These are phyloP conservation scores for Halenospora varia DNA, from an alignment of 495 filamentous ascomycete species.

Conservation along the genomic window DNA sequence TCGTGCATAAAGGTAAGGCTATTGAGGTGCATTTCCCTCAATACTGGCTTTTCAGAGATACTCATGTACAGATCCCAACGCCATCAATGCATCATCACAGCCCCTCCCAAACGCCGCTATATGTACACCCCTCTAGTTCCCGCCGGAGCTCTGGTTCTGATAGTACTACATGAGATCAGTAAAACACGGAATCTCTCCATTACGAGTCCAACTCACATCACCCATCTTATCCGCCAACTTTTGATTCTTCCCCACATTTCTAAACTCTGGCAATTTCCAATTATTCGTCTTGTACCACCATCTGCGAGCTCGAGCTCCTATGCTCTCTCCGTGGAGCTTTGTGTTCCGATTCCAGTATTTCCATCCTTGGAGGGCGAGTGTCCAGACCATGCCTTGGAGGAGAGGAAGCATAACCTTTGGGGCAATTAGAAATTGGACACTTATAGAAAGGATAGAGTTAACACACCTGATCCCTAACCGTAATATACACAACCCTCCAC, in stretches of 20 bases:
- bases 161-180: conserved; percentile 23
- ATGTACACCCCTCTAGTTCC: background rate
- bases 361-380: conserved; percentile 76
- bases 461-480: conserved; percentile 77
- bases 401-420: conserved; percentile 74
- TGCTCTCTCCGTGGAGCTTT: conserved; percentile 60
- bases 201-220: conserved; percentile 18
- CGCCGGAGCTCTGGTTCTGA: conserved; percentile 19
- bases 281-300: conserved; percentile 95
- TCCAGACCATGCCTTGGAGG: conserved; percentile 79
- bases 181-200: conserved; percentile 9
- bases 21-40: no score
- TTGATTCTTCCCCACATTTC: conserved; percentile 8
- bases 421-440: background rate
- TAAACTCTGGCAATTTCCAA: conserved; percentile 57
- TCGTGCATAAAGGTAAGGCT: no score
- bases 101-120: background rate
- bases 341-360: conserved; percentile 74
- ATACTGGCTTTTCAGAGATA: no score
- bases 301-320: conserved; percentile 66
- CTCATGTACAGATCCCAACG: no score
- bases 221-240: conserved; percentile 19
- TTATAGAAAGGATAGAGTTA: background rate
- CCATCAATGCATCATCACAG: background rate
- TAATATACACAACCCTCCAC: conserved; percentile 78